Conservation (phyloP, 2,329 filamentous ascomycete genomes). For the Xylariaceae sp. region DNA sequence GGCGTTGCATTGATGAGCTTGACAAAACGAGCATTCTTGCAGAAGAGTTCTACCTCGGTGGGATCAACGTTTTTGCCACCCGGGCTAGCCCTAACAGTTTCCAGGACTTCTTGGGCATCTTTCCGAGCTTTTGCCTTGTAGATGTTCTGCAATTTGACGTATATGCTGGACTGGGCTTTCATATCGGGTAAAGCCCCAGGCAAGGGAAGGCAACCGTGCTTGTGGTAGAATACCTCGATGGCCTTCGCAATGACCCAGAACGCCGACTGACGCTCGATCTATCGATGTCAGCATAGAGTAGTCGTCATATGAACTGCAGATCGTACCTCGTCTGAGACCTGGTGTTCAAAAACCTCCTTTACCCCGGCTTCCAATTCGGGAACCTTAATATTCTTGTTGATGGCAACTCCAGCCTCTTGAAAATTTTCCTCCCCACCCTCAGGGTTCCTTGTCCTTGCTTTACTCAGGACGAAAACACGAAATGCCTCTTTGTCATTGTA, state of each 20-base stretch:
- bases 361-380: constrained; percentile 70
- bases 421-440: constrained; percentile 97
- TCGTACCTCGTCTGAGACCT: constrained; percentile 54
- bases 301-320: constrained; percentile 37
- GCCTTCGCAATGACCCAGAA: constrained; percentile 93
- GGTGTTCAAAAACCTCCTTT: constrained; percentile 76
- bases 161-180: constrained; percentile 91
- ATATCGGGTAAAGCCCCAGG: constrained; percentile 92
- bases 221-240: constrained; percentile 73
- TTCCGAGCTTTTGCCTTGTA: constrained; percentile 86
- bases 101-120: constrained; percentile 76
- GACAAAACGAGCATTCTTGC: constrained; percentile 92
- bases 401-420: constrained; percentile 84
- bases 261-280: constrained; percentile 54
- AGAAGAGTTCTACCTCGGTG: constrained; percentile 85
- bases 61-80: constrained; percentile 60
- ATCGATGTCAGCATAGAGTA: constrained; percentile 22
- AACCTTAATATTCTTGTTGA: constrained; percentile 80
- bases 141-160: constrained; percentile 86
- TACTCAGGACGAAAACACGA: constrained; percentile 67
- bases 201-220: constrained; percentile 75
- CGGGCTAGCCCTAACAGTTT: constrained; percentile 58
- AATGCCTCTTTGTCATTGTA: constrained; percentile 90
- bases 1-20: constrained; percentile 72
- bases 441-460: constrained; percentile 70